A percentile compares a stretch with the other conserved stretches of the same genome.
Evolutionary conservation across 768 basidiomycete genomes (phyloP).

Genomic region (Hirschioporus abietinus): DNA sequence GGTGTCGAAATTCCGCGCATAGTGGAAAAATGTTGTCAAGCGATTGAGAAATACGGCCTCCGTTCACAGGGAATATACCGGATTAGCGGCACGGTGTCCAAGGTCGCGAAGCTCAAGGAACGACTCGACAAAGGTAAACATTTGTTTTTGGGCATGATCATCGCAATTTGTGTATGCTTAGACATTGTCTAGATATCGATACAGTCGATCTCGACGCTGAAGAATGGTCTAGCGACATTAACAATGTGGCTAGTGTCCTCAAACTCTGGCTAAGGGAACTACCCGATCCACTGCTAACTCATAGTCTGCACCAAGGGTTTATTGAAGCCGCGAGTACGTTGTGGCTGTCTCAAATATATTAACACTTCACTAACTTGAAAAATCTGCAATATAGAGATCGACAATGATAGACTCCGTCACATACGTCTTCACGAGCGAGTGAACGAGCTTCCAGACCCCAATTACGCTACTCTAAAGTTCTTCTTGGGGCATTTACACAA

Average conservation of each 20-base stretch:
- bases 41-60: constrained; percentile 89
- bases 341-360: background rate
- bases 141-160: background rate
- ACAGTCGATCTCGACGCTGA: constrained; percentile 80
- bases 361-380: background rate
- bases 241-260: constrained; percentile 89
- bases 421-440: constrained; percentile 96
- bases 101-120: constrained; percentile 77
- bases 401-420: constrained; percentile 91
- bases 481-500: constrained; percentile 91
- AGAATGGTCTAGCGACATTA: constrained; percentile 93
- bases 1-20: constrained; percentile 84
- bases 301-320: constrained; percentile 81
- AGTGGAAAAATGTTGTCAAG: constrained; percentile 81
- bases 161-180: background rate
- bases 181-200: constrained; percentile 58
- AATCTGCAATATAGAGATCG: constrained; percentile 52
- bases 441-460: constrained; percentile 97
- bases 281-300: constrained; percentile 88
- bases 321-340: constrained; percentile 90
- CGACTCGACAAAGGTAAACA: constrained; percentile 75
- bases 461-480: constrained; percentile 94
- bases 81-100: constrained; percentile 85
- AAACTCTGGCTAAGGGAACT: constrained; percentile 97
- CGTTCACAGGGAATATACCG: constrained; percentile 87